These are phyloP conservation scores for Penicillium hesseltinei DNA, from an alignment of 2,329 filamentous ascomycete species.

Conservation along the genomic window DNA sequence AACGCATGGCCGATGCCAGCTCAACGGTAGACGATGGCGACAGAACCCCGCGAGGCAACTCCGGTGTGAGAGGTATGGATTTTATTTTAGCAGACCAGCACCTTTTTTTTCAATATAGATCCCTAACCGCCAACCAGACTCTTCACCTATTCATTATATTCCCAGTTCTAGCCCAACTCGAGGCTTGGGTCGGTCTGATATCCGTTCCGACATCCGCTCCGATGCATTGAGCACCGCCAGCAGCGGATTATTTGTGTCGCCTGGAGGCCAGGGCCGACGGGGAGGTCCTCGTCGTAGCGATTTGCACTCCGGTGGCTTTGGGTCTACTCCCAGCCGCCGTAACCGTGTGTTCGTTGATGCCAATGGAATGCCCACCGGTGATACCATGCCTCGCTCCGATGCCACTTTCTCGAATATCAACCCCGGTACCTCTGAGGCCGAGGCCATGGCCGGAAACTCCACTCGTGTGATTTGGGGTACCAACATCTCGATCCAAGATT, in stretches of 20 bases:
- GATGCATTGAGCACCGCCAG: constrained; percentile 79
- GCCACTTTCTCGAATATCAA: constrained; percentile 67
- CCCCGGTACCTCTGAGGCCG: constrained; percentile 87
- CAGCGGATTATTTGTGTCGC: constrained; percentile 80
- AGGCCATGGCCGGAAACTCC: constrained; percentile 76
- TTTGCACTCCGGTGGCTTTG: constrained; percentile 75
- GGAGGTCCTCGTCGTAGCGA: constrained; percentile 71
- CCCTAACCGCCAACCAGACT: constrained; percentile 58
- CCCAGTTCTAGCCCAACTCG: constrained; percentile 84
- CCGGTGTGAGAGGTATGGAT: constrained; percentile 41
- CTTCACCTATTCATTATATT: constrained; percentile 87
- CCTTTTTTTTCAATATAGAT: background rate
- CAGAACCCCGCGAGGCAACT: constrained; percentile 43
- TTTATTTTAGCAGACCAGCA: background rate
- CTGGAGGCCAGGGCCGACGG: constrained; percentile 51
- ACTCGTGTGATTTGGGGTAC: constrained; percentile 94
- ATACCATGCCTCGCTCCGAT: constrained; percentile 53
- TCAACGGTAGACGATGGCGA: constrained; percentile 49
- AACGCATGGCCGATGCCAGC: constrained; percentile 46
- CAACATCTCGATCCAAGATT: constrained; percentile 89
- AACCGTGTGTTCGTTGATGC: constrained; percentile 64
- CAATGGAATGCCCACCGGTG: constrained; percentile 58
- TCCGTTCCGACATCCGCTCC: constrained; percentile 59
- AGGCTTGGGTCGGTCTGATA: constrained; percentile 36
- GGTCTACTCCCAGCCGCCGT: constrained; percentile 51